These are phyloP conservation scores for Cicer chorassanicum DNA, from an alignment of 306 rosid genomes.

Conservation along the genomic window DNA sequence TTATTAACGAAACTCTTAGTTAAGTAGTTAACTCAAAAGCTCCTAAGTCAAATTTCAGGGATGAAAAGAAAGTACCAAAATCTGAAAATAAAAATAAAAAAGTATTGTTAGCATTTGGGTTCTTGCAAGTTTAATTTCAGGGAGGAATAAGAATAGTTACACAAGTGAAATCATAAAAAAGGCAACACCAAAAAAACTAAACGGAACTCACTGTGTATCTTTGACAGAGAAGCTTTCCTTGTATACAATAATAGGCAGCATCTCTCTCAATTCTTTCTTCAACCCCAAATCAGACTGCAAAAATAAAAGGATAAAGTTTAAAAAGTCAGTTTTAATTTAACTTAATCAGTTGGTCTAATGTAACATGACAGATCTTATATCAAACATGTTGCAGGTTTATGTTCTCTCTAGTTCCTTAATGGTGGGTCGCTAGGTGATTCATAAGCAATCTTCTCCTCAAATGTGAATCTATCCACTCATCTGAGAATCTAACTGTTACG, in stretches of 20 bases:
- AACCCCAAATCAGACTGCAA: constrained; percentile 63
- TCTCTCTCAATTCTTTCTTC: constrained; percentile 79
- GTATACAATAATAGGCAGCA: constrained; percentile 82
- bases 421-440: too few species aligned
- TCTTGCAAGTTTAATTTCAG: constrained; percentile 9
- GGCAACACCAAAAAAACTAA: not conserved
- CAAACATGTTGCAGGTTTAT: not conserved
- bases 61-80: too few species aligned
- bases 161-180: not conserved
- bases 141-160: not conserved
- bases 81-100: not conserved
- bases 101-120: not conserved
- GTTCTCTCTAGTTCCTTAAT: not conserved
- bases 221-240: constrained; percentile 77
- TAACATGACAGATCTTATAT: not conserved
- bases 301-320: not conserved
- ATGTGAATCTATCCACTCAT: too few species aligned
- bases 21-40: too few species aligned
- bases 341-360: not conserved
- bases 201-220: constrained; percentile 74
- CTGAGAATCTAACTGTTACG: too few species aligned
- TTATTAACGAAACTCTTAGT: too few species aligned
- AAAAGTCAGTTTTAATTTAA: not conserved
- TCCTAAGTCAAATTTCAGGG: too few species aligned
- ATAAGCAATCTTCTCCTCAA: too few species aligned